These are phyloP conservation scores for Ascochyta viciae-villosae DNA, from an alignment of 2,329 filamentous ascomycete species.

Conservation along the genomic window DNA sequence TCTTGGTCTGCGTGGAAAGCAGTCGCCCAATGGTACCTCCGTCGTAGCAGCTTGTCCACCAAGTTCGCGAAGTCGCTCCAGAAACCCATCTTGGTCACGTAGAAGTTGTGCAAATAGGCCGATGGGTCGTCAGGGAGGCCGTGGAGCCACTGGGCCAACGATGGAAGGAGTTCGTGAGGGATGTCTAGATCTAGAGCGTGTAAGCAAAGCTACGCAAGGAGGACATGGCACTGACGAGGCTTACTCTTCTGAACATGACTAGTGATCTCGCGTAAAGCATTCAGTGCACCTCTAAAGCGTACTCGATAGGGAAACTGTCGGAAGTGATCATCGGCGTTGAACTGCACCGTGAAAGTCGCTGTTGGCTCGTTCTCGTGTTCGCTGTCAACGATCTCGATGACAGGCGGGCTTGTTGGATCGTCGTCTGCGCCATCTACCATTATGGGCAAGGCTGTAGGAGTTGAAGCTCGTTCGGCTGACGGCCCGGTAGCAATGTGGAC, in stretches of 20 bases:
- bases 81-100: constrained; percentile 35
- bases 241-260: constrained; percentile 37
- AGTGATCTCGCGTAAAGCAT: constrained; percentile 19
- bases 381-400: constrained; percentile 50
- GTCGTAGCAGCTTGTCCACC: constrained; percentile 35
- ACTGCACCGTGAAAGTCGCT: constrained; percentile 23
- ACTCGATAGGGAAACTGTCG: constrained; percentile 38
- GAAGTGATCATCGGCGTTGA: constrained; percentile 41
- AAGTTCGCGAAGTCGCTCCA: constrained; percentile 46
- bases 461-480: background rate
- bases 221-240: background rate
- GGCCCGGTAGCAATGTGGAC: constrained; percentile 7
- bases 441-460: constrained; percentile 14
- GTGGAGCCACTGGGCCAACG: constrained; percentile 38
- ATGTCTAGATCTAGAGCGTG: constrained; percentile 6
- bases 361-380: constrained; percentile 32
- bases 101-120: constrained; percentile 31
- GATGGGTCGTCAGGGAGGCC: constrained; percentile 34
- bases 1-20: constrained; percentile 14
- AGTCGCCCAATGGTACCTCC: constrained; percentile 33
- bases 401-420: constrained; percentile 38
- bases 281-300: background rate
- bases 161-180: constrained; percentile 30
- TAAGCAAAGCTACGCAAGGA: background rate
- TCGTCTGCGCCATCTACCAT: constrained; percentile 27